Evolutionary conservation across 352 stramenopile species (phyloP), one percentile per base, ranked within the genome.

Genomic region (Halophytophthora polymorphica): DNA sequence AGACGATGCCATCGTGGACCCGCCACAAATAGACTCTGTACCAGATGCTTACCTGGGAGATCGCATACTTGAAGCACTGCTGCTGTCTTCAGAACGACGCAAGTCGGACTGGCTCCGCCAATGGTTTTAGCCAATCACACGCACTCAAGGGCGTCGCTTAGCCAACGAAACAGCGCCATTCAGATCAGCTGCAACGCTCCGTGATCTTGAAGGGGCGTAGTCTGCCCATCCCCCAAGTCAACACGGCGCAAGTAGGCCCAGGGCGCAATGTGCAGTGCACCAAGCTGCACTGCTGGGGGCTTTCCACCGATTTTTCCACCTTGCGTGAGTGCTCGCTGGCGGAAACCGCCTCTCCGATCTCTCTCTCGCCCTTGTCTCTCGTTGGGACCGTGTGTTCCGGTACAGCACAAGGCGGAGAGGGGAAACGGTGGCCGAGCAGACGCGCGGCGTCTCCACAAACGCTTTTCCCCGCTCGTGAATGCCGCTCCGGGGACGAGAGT

Each of bases 381-480:
- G 3, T 38, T n/a, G 2, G 3, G 3, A 38, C 33, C 6, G 13
- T 14, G 11, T 7, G 33, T 10, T 38, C 33, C 13, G 6, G 11
- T 17, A n/a, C n/a, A n/a, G n/a, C 15, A 17, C 33, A 38, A 14
- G 29, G 29, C 29, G 6, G 6, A 6, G 29, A 34, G 29, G 6
- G 33, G 15, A 38, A 38, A 17, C 33, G 33, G 33, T 17, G 15
- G 33, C 6, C 33, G 33, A 17, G 33, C 6, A 38, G 11, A 14
- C 11, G 11, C 33, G 33, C 2, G 15, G 2, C 33, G 33, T 17
- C 33, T 45, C 22, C 60, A 68, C 47, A 66, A 59, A 28, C 36
- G n/a, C 18, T 63, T 69, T 69, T 49, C 6, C 50, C 47, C 41
- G 38, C 46, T 38, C 7, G 39, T 33, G 31, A 50, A 2, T 35